Percentiles rank a stretch among this genome's conserved stretches.
These are phyloP conservation scores for Vigna hirtella DNA, from an alignment of 306 rosid species.

Conservation along the genomic window DNA sequence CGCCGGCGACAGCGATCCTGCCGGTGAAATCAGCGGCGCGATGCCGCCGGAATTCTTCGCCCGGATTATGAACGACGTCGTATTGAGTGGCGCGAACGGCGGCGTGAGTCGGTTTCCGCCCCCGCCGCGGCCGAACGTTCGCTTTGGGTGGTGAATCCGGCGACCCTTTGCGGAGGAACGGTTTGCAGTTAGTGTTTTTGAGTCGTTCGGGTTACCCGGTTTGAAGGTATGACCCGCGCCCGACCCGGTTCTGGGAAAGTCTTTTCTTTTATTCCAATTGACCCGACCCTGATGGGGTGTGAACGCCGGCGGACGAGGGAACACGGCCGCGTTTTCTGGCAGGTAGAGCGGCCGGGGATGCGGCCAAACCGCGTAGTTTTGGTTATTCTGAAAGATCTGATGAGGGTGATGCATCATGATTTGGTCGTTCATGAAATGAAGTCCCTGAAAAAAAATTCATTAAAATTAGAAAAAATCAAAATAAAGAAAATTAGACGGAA, in stretches of 20 bases:
- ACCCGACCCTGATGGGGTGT: conserved; percentile 42
- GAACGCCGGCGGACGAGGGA: conserved; percentile 30
- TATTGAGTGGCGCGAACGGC: conserved; percentile 85
- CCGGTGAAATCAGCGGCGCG: conserved; percentile 63
- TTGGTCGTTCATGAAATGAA: conserved; percentile 43
- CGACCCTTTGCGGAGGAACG: conserved; percentile 62
- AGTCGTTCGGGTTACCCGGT: conserved; percentile 39
- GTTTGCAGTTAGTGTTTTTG: conserved; percentile 58
- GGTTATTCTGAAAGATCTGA: conserved; percentile 51
- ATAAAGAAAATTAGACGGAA: background rate
- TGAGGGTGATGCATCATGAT: conserved; percentile 45
- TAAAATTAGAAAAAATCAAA: background rate
- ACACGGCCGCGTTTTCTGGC: conserved; percentile 40
- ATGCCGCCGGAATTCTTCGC: conserved; percentile 73
- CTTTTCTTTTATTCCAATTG: conserved; percentile 59
- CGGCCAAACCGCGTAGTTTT: conserved; percentile 52
- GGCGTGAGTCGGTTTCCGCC: conserved; percentile 35
- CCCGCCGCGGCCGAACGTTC: conserved; percentile 47
- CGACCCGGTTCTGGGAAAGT: conserved; percentile 45
- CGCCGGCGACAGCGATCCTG: conserved; percentile 72
- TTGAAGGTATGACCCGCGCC: conserved; percentile 47
- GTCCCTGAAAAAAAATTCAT: background rate
- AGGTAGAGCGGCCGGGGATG: conserved; percentile 34
- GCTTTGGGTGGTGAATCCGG: conserved; percentile 60
- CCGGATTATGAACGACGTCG: conserved; percentile 73